phyloP scores from a whole-genome alignment of 2,329 filamentous ascomycete genomes.

The Diaporthe velutina region DNA sequence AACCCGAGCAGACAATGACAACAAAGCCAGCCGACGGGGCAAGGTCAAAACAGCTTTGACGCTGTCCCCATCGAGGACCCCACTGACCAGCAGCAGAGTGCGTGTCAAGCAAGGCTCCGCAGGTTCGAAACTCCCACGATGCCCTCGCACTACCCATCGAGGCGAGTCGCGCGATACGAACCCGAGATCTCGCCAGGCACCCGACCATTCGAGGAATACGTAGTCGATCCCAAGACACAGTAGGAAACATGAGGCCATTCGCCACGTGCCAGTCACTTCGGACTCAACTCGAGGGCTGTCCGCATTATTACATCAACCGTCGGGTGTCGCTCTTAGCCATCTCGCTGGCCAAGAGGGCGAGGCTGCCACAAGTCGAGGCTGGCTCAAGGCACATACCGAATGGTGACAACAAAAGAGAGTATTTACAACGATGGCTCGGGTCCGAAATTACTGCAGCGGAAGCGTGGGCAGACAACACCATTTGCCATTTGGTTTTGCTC shows the following conservation, averaged over 20 bases:
- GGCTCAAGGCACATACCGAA: neutral
- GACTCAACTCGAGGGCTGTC: neutral
- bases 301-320: too few species aligned
- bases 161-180: neutral
- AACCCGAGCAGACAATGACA: constrained; percentile 2
- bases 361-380: too few species aligned
- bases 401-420: neutral
- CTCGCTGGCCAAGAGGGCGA: neutral
- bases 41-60: neutral
- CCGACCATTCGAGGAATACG: neutral
- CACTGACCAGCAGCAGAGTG: neutral
- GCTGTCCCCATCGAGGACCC: neutral
- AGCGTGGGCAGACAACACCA: too few species aligned
- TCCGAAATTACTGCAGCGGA: neutral
- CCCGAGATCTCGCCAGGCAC: neutral
- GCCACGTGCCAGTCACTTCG: too few species aligned
- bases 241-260: neutral
- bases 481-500: neutral
- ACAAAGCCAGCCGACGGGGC: neutral
- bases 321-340: neutral
- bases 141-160: neutral
- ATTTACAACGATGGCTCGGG: too few species aligned
- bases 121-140: neutral
- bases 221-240: neutral
- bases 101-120: neutral